Evolutionary conservation across 2,329 filamentous ascomycete species (phyloP), one percentile per base, ranked within the genome.

Genomic region (Diaporthe aspalathi): DNA sequence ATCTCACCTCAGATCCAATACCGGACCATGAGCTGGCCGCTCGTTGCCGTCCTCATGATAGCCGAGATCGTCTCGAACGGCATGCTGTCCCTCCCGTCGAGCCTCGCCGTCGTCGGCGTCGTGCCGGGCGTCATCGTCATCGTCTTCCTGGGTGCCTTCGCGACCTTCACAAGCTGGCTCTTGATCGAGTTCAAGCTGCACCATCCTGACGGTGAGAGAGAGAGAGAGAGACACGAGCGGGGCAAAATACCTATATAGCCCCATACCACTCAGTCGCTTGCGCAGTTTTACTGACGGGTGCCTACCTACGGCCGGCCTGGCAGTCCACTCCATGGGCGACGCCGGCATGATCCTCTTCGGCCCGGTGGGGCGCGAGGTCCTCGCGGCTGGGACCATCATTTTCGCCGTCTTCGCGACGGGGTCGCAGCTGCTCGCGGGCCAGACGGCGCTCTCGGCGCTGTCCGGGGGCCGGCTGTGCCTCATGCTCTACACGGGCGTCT

Each of bases 241-340:
- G n/a, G n/a, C n/a, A n/a, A n/a, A n/a, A n/a, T n/a, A n/a, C n/a
- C n/a, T 38, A 38, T 38, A 12, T 5, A 11, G 35, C 35, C 7
- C 35, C 35, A 38, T 7, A 38, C 35, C 11, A 38, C 9, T 35
- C 32, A 35, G 9, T 35, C 32, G n/a, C 32, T 32, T 32, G 32
- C 32, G 5, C 8, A 32, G n/a, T n/a, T n/a, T 35, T 35, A 35
- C 32, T 35, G 9, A 35, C 32, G 32, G 9, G n/a, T n/a, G n/a
- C n/a, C n/a, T 35, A 35, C 32, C 32, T 9, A 35, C 9, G 32
- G 32, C 9, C 9, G 6, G 32, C 35, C 6, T 38, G 35, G 43
- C 76, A 83, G 86, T 89, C 3, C 88, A 89, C 74, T 85, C 84
- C 66, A 89, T 89, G 79, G 87, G 87, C 52, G 87, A 89, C 73